These are phyloP conservation scores for Solanum aculeatissimum DNA, from an alignment of 305 asterid species.

Conservation along the genomic window DNA sequence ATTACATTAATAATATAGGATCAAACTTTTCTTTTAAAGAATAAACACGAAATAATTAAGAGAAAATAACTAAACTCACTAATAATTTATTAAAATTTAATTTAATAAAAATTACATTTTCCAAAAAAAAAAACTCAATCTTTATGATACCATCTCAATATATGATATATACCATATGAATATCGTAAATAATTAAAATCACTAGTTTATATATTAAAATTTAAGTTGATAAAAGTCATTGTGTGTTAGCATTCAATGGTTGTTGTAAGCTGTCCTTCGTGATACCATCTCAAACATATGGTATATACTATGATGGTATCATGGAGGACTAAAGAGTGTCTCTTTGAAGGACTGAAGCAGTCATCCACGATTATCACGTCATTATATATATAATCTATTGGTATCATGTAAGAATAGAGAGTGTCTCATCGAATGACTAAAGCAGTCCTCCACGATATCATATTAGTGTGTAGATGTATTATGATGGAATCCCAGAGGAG, in stretches of 20 bases:
- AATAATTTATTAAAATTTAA: not conserved
- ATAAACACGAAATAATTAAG: not conserved
- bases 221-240: not conserved
- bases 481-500: not conserved
- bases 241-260: not conserved
- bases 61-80: not conserved
- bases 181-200: not conserved
- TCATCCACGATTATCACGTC: not conserved
- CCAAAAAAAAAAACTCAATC: not conserved
- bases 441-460: not conserved
- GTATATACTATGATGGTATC: not conserved
- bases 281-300: not conserved
- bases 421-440: not conserved
- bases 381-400: not conserved
- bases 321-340: not conserved
- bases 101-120: not conserved
- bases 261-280: not conserved
- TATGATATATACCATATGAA: not conserved
- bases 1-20: not conserved
- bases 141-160: not conserved
- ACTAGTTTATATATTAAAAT: not conserved
- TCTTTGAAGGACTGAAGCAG: not conserved
- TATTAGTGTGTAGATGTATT: too few species aligned
- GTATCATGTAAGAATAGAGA: not conserved
- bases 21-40: not conserved